A percentile compares a stretch with the other conserved stretches of the same genome.
phyloP scores from a whole-genome alignment of 352 stramenopile genomes.

The Pythium diclinum region DNA sequence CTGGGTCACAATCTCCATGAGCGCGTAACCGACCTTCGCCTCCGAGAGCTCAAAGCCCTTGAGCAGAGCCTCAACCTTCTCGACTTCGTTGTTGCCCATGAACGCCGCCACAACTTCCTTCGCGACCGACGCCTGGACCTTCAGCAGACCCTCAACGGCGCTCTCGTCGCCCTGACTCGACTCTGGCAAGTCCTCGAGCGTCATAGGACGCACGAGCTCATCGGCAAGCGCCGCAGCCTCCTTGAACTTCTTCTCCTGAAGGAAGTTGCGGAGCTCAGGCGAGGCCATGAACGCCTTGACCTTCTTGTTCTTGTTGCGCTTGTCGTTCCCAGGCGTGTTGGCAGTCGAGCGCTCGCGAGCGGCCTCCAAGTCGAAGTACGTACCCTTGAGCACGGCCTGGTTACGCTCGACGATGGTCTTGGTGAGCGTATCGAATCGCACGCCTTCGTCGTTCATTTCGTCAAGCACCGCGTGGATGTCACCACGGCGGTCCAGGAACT shows the following conservation, averaged over 20 bases:
- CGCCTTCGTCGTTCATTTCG: slow-evolving; percentile 55
- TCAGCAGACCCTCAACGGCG: slow-evolving; percentile 24
- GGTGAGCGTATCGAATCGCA: slow-evolving; percentile 60
- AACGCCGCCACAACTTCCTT: slow-evolving; percentile 46
- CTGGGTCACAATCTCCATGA: slow-evolving; percentile 45
- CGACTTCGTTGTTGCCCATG: slow-evolving; percentile 43
- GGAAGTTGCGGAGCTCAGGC: slow-evolving; percentile 45
- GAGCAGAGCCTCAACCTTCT: slow-evolving; percentile 53
- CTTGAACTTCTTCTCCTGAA: slow-evolving; percentile 32
- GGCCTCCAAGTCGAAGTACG: slow-evolving; percentile 33
- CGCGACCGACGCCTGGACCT: slow-evolving; percentile 40
- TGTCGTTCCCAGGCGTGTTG: background rate
- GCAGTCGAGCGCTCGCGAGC: slow-evolving; percentile 26
- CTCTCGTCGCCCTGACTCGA: slow-evolving; percentile 17
- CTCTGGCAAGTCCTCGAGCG: slow-evolving; percentile 36
- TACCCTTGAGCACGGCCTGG: slow-evolving; percentile 37
- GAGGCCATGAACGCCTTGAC: slow-evolving; percentile 28
- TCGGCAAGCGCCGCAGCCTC: slow-evolving; percentile 46
- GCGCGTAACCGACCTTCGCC: slow-evolving; percentile 41
- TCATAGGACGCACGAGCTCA: slow-evolving; percentile 36
- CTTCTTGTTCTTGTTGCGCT: slow-evolving; percentile 12
- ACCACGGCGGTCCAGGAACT: slow-evolving; percentile 61
- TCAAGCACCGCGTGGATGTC: slow-evolving; percentile 56
- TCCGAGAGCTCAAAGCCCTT: slow-evolving; percentile 46
- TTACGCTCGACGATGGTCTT: slow-evolving; percentile 59